Conservation (phyloP, 176 grass and related monocot genomes). For the Aegilops tauschii region DNA sequence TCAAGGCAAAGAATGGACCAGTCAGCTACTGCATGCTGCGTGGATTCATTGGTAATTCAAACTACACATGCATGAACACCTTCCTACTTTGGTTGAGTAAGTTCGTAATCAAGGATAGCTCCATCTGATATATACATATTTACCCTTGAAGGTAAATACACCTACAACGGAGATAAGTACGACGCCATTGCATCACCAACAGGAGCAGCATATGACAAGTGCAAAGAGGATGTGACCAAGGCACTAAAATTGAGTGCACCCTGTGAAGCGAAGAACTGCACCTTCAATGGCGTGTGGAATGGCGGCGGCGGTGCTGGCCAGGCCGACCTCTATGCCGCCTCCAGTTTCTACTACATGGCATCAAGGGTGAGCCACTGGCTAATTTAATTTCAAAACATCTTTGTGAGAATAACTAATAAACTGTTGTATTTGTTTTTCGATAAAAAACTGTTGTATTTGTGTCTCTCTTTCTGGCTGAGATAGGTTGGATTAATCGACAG, state of each 20-base stretch:
- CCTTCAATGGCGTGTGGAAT: not conserved
- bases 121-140: not conserved
- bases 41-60: no score
- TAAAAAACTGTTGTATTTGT: not conserved
- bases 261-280: slow-evolving; percentile 22
- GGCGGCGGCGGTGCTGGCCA: not conserved
- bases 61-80: no score
- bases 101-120: not conserved
- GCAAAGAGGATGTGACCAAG: not conserved
- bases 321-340: not conserved
- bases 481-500: slow-evolving; percentile 23
- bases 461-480: not conserved
- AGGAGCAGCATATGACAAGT: slow-evolving; percentile 24
- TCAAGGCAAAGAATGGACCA: not conserved
- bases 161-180: not conserved
- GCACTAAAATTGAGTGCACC: slow-evolving; percentile 1
- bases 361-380: not conserved
- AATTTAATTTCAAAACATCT: not conserved
- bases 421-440: not conserved
- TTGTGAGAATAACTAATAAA: not conserved
- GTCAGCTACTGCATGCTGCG: not conserved
- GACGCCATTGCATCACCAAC: slow-evolving; percentile 17
- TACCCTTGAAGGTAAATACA: not conserved
- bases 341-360: not conserved
- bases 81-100: not conserved